Evolutionary conservation across 2,329 filamentous ascomycete genomes (phyloP).

Genomic region (Colletotrichum gigasporum): DNA sequence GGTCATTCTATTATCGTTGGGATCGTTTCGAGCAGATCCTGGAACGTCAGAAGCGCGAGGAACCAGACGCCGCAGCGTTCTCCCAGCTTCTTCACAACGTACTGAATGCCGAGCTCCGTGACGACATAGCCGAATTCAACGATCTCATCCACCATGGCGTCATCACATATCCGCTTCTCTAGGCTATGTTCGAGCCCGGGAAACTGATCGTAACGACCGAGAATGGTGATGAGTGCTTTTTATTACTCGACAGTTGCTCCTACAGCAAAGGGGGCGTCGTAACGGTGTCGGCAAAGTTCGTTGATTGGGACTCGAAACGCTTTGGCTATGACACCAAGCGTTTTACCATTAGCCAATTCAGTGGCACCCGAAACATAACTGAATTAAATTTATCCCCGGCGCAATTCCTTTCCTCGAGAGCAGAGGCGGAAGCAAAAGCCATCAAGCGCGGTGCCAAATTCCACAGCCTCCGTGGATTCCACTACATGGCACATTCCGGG

Average conservation of each 20-base stretch:
- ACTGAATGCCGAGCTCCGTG: slow-evolving; percentile 1
- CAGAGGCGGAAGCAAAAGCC: not conserved
- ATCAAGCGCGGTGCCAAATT: slow-evolving; percentile 26
- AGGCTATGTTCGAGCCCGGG: slow-evolving; percentile 15
- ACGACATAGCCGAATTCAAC: slow-evolving; percentile 4
- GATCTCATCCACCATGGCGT: slow-evolving; percentile 5
- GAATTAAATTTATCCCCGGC: not conserved
- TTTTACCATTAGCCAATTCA: not conserved
- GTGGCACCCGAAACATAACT: not conserved
- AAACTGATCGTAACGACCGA: not conserved
- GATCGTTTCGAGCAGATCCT: slow-evolving; percentile 5
- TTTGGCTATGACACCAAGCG: slow-evolving; percentile 12
- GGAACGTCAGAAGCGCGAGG: slow-evolving; percentile 9
- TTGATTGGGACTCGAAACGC: not conserved
- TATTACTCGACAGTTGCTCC: not conserved
- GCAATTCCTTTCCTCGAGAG: not conserved
- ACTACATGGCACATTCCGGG: slow-evolving; percentile 14
- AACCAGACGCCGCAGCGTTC: slow-evolving; percentile 1
- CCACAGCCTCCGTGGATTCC: slow-evolving; percentile 3
- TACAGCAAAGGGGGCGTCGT: not conserved
- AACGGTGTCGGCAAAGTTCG: not conserved
- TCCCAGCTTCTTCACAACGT: slow-evolving; percentile 24
- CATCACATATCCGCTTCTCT: slow-evolving; percentile 10
- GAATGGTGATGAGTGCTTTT: not conserved
- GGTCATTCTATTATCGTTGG: slow-evolving; percentile 25